Evolutionary conservation across 2,329 filamentous ascomycete genomes (phyloP).

Genomic region (Venturia pyrina): DNA sequence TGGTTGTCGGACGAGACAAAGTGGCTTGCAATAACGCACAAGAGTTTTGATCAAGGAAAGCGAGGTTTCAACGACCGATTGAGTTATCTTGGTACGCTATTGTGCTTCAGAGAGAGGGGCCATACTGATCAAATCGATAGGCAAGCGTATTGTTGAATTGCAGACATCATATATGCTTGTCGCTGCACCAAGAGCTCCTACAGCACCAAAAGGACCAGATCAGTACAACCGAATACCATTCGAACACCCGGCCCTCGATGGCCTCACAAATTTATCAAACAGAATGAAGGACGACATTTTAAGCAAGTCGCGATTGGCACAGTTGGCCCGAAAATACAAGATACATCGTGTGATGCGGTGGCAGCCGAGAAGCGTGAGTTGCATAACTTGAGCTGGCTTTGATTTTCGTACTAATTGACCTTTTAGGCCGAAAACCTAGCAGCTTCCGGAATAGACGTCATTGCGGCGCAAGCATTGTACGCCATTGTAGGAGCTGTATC

Average conservation of each 20-base stretch:
- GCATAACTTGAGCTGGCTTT: conserved; percentile 9
- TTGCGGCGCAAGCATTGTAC: conserved; percentile 69
- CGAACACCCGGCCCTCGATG: conserved; percentile 57
- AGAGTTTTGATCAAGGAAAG: conserved; percentile 92
- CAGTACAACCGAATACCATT: conserved; percentile 51
- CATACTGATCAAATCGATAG: conserved; percentile 25
- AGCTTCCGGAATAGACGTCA: conserved; percentile 61
- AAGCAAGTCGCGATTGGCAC: conserved; percentile 54
- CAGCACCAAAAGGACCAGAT: conserved; percentile 20
- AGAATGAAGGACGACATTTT: conserved; percentile 52
- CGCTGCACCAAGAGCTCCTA: conserved; percentile 28
- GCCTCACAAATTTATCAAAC: conserved; percentile 61
- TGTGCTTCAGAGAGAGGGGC: conserved; percentile 16
- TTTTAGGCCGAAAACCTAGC: conserved; percentile 54
- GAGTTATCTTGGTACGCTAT: conserved; percentile 66
- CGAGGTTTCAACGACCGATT: conserved; percentile 91
- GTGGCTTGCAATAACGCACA: conserved; percentile 94
- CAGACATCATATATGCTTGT: conserved; percentile 56
- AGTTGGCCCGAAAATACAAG: conserved; percentile 60
- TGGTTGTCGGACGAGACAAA: conserved; percentile 84
- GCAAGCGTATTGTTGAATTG: conserved; percentile 53
- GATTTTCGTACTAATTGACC: conserved; percentile 11
- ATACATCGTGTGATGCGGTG: conserved; percentile 71
- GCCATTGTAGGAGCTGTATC: conserved; percentile 82
- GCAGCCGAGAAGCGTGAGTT: conserved; percentile 70